These are phyloP conservation scores for Aquilaria yunnanensis DNA, from an alignment of 345 rosid genomes.

Conservation along the genomic window DNA sequence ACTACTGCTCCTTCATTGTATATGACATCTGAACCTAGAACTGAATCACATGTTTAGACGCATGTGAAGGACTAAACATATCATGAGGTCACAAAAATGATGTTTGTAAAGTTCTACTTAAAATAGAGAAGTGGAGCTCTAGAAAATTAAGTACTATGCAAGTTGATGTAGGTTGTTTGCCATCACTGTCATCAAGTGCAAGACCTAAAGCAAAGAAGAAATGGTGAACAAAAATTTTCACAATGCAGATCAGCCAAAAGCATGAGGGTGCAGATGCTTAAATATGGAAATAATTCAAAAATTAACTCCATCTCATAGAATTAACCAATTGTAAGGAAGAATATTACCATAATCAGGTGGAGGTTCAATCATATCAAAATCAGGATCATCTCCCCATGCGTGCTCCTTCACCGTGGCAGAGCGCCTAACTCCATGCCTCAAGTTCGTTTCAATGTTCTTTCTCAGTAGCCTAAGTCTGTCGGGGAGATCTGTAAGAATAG, in stretches of 20 bases:
- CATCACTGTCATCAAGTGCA: neutral
- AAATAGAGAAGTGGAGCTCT: neutral
- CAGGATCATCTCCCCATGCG: conserved; percentile 75
- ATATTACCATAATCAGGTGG: conserved; percentile 68
- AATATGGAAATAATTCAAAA: neutral
- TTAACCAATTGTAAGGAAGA: conserved; percentile 1
- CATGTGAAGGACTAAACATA: neutral
- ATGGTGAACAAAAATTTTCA: neutral
- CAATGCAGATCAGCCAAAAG: no score
- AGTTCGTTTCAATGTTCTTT: conserved; percentile 63
- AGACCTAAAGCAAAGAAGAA: neutral
- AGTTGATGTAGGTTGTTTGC: neutral
- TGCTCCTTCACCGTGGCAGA: conserved; percentile 67
- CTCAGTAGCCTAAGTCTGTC: conserved; percentile 75
- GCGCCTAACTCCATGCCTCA: conserved; percentile 41
- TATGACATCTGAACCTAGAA: conserved; percentile 87
- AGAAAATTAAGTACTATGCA: neutral
- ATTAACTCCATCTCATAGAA: neutral
- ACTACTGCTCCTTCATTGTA: conserved; percentile 78
- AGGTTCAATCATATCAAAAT: conserved; percentile 50
- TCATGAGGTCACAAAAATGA: neutral
- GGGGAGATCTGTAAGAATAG: conserved; percentile 77
- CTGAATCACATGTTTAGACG: conserved; percentile 19
- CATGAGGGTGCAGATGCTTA: no score
- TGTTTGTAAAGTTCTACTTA: neutral